Percentiles rank a stretch among this genome's conserved stretches.
Evolutionary conservation across 108 stramenopile genomes (phyloP).

Genomic region (Cyclostephanos invisitatus): DNA sequence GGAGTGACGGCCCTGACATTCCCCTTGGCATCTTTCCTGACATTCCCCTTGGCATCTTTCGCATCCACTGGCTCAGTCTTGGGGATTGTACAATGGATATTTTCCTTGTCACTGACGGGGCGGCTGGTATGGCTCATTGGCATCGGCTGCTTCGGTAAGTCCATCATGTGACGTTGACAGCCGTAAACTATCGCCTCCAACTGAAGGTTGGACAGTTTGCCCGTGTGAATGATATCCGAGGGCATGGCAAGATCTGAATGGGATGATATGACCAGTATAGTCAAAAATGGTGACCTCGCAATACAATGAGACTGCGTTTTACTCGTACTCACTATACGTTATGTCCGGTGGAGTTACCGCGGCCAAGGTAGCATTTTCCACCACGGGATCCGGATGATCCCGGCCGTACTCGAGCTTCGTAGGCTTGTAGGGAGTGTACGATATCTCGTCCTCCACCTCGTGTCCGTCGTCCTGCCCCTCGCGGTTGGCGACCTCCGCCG

Average conservation of each 20-base stretch:
- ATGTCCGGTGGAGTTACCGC: conserved; percentile 41
- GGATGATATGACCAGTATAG: neutral
- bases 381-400: conserved; percentile 39
- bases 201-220: conserved; percentile 37
- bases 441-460: conserved; percentile 38
- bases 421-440: conserved; percentile 33
- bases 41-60: conserved; percentile 1
- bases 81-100: neutral
- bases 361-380: conserved; percentile 35
- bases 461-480: conserved; percentile 17
- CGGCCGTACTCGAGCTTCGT: conserved; percentile 19
- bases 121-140: neutral
- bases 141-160: conserved; percentile 13
- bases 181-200: conserved; percentile 48
- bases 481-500: neutral
- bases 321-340: conserved; percentile 20
- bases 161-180: conserved; percentile 32
- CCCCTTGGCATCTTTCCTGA: conserved; percentile 2
- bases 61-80: neutral
- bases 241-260: conserved; percentile 40
- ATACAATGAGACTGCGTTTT: neutral
- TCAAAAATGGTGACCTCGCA: neutral
- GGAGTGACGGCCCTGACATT: neutral
- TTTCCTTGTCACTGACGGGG: neutral
- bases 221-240: conserved; percentile 19